phyloP scores from a whole-genome alignment of 768 basidiomycete genomes.

The Leccinum sublutescens region DNA sequence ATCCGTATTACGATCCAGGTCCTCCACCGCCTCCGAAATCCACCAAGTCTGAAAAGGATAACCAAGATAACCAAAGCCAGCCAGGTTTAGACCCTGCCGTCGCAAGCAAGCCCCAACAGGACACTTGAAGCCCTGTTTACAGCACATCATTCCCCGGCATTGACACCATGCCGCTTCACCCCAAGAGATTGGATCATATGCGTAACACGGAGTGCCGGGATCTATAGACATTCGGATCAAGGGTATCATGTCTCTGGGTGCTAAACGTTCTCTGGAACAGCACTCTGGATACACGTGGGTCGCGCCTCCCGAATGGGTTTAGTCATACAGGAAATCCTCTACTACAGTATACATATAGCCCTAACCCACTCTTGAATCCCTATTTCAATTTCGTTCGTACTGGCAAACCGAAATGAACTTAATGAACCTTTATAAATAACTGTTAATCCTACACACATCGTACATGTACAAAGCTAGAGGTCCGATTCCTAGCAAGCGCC shows the following conservation, averaged over 20 bases:
- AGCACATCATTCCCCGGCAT: not conserved
- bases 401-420: not conserved
- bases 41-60: constrained; percentile 18
- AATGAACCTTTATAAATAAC: not conserved
- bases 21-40: constrained; percentile 54
- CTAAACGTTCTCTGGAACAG: not conserved
- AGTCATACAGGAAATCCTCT: not conserved
- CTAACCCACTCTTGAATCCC: not conserved
- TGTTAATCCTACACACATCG: not conserved
- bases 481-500: constrained; percentile 42
- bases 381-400: not conserved
- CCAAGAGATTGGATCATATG: not conserved
- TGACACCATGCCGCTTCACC: not conserved
- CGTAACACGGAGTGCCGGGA: not conserved
- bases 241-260: not conserved
- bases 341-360: not conserved
- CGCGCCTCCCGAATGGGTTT: not conserved
- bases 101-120: not conserved
- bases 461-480: not conserved
- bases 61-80: constrained; percentile 3
- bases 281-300: not conserved
- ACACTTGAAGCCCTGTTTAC: not conserved
- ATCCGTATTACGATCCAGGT: constrained; percentile 72
- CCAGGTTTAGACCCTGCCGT: not conserved
- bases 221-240: not conserved